Evolutionary conservation across 2,329 filamentous ascomycete species (phyloP), one percentile per base, ranked within the genome.

Genomic region (Trichophyton schoenleinii): DNA sequence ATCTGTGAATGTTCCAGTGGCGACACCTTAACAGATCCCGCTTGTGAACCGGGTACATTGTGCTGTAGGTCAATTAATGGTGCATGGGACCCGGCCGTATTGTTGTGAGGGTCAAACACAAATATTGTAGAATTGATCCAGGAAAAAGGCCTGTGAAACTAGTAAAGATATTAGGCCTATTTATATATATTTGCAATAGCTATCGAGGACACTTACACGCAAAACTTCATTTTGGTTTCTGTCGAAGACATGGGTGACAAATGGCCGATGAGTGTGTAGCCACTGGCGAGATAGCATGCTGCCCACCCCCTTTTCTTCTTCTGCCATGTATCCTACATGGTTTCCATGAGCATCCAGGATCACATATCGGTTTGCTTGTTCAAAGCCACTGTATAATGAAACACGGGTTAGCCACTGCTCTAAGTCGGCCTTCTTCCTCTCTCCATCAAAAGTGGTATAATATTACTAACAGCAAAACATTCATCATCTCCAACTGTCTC

Each of bases 221-320:
- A 86, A 70, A 6, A 87, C 79, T 69, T 87, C 84, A 65, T 78
- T 79, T 67, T 83, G 80, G 46, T 83, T 72, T 59, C 74, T 75
- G 66, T 86, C 83, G 70, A 87, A 86, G 1, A 87, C 82, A 70
- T 86, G 82, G 3, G 83, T 83, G 13, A 83, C 84, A 64, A 87
- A 86, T 63, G 81, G 81, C 48, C 84, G 75, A 68, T 86, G 83
- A 2, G 83, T 86, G 63, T 76, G 78, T 65, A 83, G 81, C 76
- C 81, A 80, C 68, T 86, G 84, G 60, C 84, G 75, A 15, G 78
- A 77, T 69, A 86, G 74, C 34, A 79, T 77, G 61, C 75, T 80
- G 1, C 78, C 81, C 61, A 86, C 72, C 0, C 83, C 82, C 62
- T 80, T 80, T 55, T 86, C 84, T 67, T 81, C 79, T 70, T 87